These are phyloP conservation scores for Gnomoniopsis smithogilvyi DNA, from an alignment of 2,329 filamentous ascomycete species.

Conservation along the genomic window DNA sequence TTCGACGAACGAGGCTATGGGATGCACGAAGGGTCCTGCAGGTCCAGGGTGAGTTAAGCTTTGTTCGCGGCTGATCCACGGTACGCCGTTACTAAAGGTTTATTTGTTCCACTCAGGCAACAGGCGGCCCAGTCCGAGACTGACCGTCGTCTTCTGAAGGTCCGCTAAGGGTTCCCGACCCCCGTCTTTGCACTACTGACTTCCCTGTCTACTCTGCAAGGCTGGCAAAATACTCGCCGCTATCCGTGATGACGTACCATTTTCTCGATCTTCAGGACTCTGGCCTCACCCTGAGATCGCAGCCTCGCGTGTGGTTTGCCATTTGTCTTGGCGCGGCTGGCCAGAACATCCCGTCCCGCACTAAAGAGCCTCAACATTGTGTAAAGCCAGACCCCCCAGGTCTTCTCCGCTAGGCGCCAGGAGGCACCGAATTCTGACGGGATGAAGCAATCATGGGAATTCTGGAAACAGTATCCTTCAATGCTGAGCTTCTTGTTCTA, in stretches of 20 bases:
- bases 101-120: too few relatives aligned
- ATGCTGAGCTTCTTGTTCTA: neutral
- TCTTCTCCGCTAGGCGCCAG: neutral
- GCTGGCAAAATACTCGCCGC: neutral
- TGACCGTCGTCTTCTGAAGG: neutral
- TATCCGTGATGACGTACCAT: neutral
- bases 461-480: neutral
- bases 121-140: neutral
- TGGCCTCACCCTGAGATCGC: neutral
- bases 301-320: neutral
- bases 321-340: neutral
- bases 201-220: neutral
- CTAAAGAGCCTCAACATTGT: neutral
- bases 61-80: too few relatives aligned
- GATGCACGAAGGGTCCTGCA: neutral
- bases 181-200: neutral
- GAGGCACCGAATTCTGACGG: too few relatives aligned
- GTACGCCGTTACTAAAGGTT: too few relatives aligned
- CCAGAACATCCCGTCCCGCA: neutral
- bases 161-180: neutral
- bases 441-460: neutral
- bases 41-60: too few relatives aligned
- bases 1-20: neutral
- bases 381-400: neutral
- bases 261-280: neutral